Evolutionary conservation across 257 asterid species (phyloP), one percentile per base, ranked within the genome.

Genomic region (Solanum dulcamara): DNA sequence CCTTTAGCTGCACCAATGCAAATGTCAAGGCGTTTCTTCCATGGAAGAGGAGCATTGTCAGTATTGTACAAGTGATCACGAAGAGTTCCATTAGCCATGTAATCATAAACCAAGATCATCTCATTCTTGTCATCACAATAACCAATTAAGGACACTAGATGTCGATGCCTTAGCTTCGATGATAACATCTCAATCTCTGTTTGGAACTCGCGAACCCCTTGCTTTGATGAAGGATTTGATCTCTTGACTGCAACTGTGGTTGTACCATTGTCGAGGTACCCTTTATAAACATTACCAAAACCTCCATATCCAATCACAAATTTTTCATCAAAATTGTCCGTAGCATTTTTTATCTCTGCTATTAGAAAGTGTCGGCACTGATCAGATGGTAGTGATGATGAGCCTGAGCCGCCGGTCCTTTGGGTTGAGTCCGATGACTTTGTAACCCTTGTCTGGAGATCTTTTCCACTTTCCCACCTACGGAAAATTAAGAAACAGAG

Each of bases 81-180:
- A 0, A 92, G 79, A 0, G 94, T 92, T 18, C 94, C 97, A 30
- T 87, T 89, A 2, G 91, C 82, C 95, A 93, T 92, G 91, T 92
- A 91, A 22, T 94, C 98, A 46, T 94, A 94, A 22, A 94, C 94
- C 62, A 94, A 64, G 83, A 94, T 92, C 98, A 93, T 90, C 85
- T 94, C 97, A 0, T 90, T 90, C 1, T 82, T 42, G 15, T 91
- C 92, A 46, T 90, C 92, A 44, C 93, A 93, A 55, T 94, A 93
- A 33, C 98, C 97, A 42, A 94, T 92, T 20, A 94, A 84, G 2
- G 97, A 90, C 5, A 93, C 98, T 4, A 94, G 40, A 85, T 94
- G 95, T 24, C 81, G 67, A 90, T 93, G 93, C 26, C 98, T 83
- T 2, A 92, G 90, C 38, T 90, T 91, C 0, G 97, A 71, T 38